Percentiles rank a stretch among this genome's conserved stretches.
Conservation (phyloP, 2,329 filamentous ascomycete species). For the Hypomyces perniciosus region DNA sequence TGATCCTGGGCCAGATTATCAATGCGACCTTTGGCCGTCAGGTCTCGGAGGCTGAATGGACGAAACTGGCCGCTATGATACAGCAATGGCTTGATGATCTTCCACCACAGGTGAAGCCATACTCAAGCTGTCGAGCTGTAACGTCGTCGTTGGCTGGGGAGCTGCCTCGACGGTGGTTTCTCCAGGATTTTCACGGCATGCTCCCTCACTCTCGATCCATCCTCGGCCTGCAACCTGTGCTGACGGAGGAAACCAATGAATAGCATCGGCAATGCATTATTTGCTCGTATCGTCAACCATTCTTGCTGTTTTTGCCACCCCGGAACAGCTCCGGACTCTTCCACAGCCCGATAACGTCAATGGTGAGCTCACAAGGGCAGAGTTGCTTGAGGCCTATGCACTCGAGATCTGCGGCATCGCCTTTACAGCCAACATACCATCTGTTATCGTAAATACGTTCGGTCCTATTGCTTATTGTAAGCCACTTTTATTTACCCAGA, state of each 20-base stretch:
- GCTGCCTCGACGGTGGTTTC: conserved; percentile 35
- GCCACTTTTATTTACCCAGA: conserved; percentile 11
- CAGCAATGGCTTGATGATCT: conserved; percentile 26
- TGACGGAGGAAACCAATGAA: neutral
- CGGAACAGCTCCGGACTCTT: conserved; percentile 9
- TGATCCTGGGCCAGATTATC: conserved; percentile 38
- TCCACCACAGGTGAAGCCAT: conserved; percentile 28
- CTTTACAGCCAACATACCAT: conserved; percentile 35
- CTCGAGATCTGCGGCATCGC: conserved; percentile 38
- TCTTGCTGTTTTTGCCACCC: conserved; percentile 18
- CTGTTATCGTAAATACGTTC: conserved; percentile 43
- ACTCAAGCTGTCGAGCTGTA: conserved; percentile 15
- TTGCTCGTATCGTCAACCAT: conserved; percentile 32
- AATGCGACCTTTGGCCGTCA: conserved; percentile 30
- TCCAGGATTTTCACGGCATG: conserved; percentile 39
- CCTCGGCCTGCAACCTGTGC: neutral
- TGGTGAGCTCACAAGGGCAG: conserved; percentile 9
- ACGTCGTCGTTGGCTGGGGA: conserved; percentile 1
- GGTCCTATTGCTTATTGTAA: conserved; percentile 42
- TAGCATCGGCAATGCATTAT: conserved; percentile 40
- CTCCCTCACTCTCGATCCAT: neutral
- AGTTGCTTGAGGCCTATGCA: conserved; percentile 29
- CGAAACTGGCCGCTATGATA: conserved; percentile 17
- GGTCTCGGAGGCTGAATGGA: conserved; percentile 17
- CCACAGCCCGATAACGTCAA: neutral